These are phyloP conservation scores for Teratosphaeria destructans DNA, from an alignment of 2,329 filamentous ascomycete species.

Conservation along the genomic window DNA sequence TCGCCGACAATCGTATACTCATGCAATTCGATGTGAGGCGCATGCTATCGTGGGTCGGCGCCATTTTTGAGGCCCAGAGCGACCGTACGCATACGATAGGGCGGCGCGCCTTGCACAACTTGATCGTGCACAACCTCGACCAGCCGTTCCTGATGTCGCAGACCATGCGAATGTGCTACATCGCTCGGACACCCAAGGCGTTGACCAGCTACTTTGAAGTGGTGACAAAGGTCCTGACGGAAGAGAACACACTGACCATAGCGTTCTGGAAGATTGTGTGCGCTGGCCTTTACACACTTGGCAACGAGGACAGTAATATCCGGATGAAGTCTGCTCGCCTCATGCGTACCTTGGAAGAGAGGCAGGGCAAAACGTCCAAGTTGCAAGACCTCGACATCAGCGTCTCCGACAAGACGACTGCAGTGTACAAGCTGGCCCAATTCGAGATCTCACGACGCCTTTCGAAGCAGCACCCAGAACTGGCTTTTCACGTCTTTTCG, in stretches of 20 bases:
- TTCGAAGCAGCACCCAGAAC: slow-evolving; percentile 74
- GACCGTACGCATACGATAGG: slow-evolving; percentile 89
- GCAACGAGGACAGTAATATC: slow-evolving; percentile 82
- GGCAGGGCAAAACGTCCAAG: slow-evolving; percentile 75
- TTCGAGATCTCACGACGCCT: slow-evolving; percentile 91
- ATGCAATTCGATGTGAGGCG: slow-evolving; percentile 86
- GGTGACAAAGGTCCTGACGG: slow-evolving; percentile 74
- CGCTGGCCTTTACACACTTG: slow-evolving; percentile 81
- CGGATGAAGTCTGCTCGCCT: slow-evolving; percentile 78
- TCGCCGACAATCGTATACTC: slow-evolving; percentile 75
- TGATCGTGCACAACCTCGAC: slow-evolving; percentile 83
- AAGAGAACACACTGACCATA: slow-evolving; percentile 68
- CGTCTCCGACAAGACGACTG: slow-evolving; percentile 95
- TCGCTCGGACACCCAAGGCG: slow-evolving; percentile 61
- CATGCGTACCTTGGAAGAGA: slow-evolving; percentile 63
- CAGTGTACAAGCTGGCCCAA: slow-evolving; percentile 93
- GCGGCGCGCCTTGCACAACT: slow-evolving; percentile 73
- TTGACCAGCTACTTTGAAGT: slow-evolving; percentile 94
- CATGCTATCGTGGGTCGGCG: slow-evolving; percentile 91
- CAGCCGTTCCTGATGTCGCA: slow-evolving; percentile 77
- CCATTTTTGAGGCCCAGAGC: slow-evolving; percentile 84
- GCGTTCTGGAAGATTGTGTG: slow-evolving; percentile 87
- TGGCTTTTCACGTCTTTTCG: slow-evolving; percentile 90
- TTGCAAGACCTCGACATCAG: slow-evolving; percentile 97
- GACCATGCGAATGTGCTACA: slow-evolving; percentile 84